Evolutionary conservation across 192 early-diverging fungal genomes (phyloP).

Genomic region (Coemansia sp.): DNA sequence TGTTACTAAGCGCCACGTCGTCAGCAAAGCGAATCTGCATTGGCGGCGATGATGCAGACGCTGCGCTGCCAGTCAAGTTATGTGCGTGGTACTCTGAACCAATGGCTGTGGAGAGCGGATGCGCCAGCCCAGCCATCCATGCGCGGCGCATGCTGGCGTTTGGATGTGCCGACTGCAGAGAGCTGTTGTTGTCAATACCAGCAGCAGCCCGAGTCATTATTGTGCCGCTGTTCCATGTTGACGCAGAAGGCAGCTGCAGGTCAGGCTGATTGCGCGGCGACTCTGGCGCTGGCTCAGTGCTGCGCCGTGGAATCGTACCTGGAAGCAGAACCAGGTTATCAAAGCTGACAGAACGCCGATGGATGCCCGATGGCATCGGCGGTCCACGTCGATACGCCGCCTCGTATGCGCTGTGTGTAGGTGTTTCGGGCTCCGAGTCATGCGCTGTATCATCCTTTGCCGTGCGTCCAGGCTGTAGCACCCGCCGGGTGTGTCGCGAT

Average conservation of each 20-base stretch:
- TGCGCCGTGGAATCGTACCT: conserved; percentile 29
- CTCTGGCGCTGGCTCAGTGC: conserved; percentile 27
- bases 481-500: conserved; percentile 26
- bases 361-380: conserved; percentile 46
- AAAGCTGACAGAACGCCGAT: conserved; percentile 48
- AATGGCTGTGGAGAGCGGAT: conserved; percentile 29
- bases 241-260: conserved; percentile 20
- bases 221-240: conserved; percentile 47
- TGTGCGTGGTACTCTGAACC: conserved; percentile 16
- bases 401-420: background rate
- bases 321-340: conserved; percentile 40
- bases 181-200: background rate
- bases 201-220: conserved; percentile 14
- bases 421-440: conserved; percentile 8
- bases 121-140: conserved; percentile 42
- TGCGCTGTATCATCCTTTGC: background rate
- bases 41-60: background rate
- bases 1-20: conserved; percentile 1
- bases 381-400: conserved; percentile 24
- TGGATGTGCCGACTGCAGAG: conserved; percentile 4
- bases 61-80: no score
- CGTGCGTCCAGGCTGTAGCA: conserved; percentile 20
- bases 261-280: conserved; percentile 5
- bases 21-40: conserved; percentile 12
- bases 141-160: conserved; percentile 16